Percentiles rank a stretch among this genome's conserved stretches.
Evolutionary conservation across 1,139 yeast species (phyloP).

Genomic region (Kodamaea plutei): DNA sequence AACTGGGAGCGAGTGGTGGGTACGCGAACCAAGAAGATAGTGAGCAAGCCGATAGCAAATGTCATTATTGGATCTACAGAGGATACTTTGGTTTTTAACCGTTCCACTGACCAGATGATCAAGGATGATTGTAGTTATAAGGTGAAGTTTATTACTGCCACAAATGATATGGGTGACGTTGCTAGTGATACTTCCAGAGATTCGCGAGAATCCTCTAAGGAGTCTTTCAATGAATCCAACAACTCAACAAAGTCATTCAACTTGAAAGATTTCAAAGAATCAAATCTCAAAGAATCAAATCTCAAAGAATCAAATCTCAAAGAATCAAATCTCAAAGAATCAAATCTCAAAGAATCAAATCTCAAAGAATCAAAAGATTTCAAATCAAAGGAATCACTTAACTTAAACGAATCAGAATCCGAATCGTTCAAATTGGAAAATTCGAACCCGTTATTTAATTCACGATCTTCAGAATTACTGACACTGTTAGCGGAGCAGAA

Average conservation of each 20-base stretch:
- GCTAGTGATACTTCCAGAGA: not conserved
- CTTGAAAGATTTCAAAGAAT: not conserved
- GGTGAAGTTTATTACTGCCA: slow-evolving; percentile 64
- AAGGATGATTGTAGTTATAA: slow-evolving; percentile 73
- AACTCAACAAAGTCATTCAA: not conserved
- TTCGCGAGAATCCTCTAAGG: not conserved
- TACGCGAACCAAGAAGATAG: slow-evolving; percentile 51
- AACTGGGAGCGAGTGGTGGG: slow-evolving; percentile 80
- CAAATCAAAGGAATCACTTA: too few relatives aligned
- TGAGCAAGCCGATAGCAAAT: slow-evolving; percentile 57
- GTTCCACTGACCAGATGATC: slow-evolving; percentile 70
- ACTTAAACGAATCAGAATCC: too few relatives aligned
- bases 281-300: too few relatives aligned
- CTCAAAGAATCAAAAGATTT: too few relatives aligned
- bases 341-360: too few relatives aligned
- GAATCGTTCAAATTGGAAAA: not conserved
- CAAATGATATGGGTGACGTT: slow-evolving; percentile 27
- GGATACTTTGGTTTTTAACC: slow-evolving; percentile 64
- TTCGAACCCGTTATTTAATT: not conserved
- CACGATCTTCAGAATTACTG: not conserved
- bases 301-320: too few relatives aligned
- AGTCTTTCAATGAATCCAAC: not conserved
- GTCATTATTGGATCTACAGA: slow-evolving; percentile 62
- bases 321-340: too few relatives aligned
- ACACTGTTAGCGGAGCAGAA: too few relatives aligned